Conservation (phyloP, 495 filamentous ascomycete genomes). For the Opeltia flavorubescens region DNA sequence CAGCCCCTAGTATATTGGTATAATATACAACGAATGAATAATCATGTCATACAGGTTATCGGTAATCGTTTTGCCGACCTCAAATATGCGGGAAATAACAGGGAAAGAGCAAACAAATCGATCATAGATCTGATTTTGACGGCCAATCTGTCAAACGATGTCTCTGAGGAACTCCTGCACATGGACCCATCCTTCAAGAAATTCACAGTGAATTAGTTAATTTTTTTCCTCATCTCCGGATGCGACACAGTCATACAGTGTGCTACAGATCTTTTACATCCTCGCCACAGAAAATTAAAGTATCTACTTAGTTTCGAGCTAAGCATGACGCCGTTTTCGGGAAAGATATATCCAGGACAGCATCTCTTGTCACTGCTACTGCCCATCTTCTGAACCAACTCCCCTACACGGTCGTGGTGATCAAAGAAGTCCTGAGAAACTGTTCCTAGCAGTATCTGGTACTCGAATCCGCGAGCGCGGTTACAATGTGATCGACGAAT, state of each 20-base stretch:
- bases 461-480: background rate
- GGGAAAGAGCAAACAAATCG: background rate
- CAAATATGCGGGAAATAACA: background rate
- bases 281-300: slow-evolving; percentile 11
- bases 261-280: slow-evolving; percentile 22
- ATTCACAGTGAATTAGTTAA: slow-evolving; percentile 19
- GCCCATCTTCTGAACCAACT: slow-evolving; percentile 23
- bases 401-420: slow-evolving; percentile 28
- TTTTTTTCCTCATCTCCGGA: slow-evolving; percentile 28
- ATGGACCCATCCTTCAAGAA: slow-evolving; percentile 17
- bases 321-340: slow-evolving; percentile 27
- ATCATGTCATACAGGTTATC: slow-evolving; percentile 1
- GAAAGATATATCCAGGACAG: slow-evolving; percentile 5
- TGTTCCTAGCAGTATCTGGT: background rate
- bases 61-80: background rate
- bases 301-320: slow-evolving; percentile 11
- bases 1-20: slow-evolving; percentile 5
- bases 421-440: slow-evolving; percentile 33
- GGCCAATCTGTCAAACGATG: background rate
- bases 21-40: slow-evolving; percentile 5
- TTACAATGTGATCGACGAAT: background rate
- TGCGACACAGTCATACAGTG: slow-evolving; percentile 25
- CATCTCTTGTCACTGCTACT: slow-evolving; percentile 13
- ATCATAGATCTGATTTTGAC: slow-evolving; percentile 8
- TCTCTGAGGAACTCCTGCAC: background rate